A percentile compares a stretch with the other conserved stretches of the same genome.
These are phyloP conservation scores for Chlorella sp. DNA, from an alignment of 139 green algal genomes.

Conservation along the genomic window DNA sequence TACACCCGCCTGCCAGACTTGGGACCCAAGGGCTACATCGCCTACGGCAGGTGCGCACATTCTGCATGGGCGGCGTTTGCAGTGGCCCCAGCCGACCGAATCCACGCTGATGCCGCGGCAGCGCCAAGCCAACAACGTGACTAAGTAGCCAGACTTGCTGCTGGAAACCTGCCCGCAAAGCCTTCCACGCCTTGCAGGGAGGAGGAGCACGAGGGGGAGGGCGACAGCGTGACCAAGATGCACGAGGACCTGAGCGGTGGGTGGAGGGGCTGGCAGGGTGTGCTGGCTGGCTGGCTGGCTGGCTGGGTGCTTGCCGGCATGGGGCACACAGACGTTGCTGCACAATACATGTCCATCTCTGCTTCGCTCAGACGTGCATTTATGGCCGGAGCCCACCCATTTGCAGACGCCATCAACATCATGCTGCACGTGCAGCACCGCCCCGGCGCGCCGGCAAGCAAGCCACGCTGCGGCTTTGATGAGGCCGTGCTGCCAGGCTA, in stretches of 20 bases:
- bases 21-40: slow-evolving; percentile 78
- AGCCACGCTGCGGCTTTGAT: slow-evolving; percentile 50
- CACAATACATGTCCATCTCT: no score
- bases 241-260: slow-evolving; percentile 80
- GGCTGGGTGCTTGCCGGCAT: no score
- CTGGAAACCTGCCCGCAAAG: not conserved
- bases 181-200: slow-evolving; percentile 29
- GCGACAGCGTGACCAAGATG: slow-evolving; percentile 88
- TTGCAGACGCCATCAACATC: slow-evolving; percentile 74
- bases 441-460: not conserved
- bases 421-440: slow-evolving; percentile 47
- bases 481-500: slow-evolving; percentile 28
- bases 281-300: not conserved
- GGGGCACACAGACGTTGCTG: no score
- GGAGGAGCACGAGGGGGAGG: slow-evolving; percentile 63
- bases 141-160: no score
- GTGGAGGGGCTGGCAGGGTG: not conserved
- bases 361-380: no score
- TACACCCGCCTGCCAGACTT: slow-evolving; percentile 60
- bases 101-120: not conserved
- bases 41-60: slow-evolving; percentile 42
- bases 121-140: not conserved
- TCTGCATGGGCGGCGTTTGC: no score
- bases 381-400: no score
- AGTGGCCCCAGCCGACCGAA: no score